Evolutionary conservation across 2,329 filamentous ascomycete species (phyloP), one percentile per base, ranked within the genome.

Genomic region (Huntiella omanensis): DNA sequence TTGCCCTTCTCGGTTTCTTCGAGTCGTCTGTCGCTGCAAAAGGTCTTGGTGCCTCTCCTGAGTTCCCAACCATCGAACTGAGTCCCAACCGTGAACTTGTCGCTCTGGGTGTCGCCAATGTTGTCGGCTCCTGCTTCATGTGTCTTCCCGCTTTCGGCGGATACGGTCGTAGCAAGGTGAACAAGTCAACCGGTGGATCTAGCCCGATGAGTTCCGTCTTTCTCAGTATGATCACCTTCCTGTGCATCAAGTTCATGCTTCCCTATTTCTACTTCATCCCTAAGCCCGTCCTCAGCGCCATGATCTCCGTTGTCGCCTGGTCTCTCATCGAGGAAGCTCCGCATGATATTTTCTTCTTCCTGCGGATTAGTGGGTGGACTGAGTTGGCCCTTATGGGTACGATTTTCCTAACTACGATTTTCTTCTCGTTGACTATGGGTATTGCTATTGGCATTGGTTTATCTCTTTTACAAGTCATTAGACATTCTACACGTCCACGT

Each of bases 21-120:
- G 91, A 98, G 61, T 94, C 85, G 2, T 94, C 86, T 0, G 86
- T 98, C 10, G 91, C 91, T 1, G 91, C 91, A 33, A 96, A 96
- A 63, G 88, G 83, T 51, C 65, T 98, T 2, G 82, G 81, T 5
- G 73, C 74, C 37, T 67, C 67, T 43, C 74, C 80, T 52, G 75
- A 75, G 7, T 79, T 95, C 32, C 73, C 83, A 50, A 81, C 77
- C 32, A 84, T 95, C 58, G 75, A 81, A 45, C 68, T 95, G 37
- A 94, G 86, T 57, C 75, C 91, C 1, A 98, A 98, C 58, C 73
- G 91, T 41, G 91, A 98, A 59, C 76, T 98, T 53, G 83, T 96
- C 43, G 88, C 91, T 0, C 68, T 98, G 1, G 91, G 91, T 1
- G 72, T 84, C 5, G 86, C 88, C 10, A 98, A 98, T 60, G 65